Evolutionary conservation across 306 rosid genomes (phyloP).

Genomic region (Corylus heterophylla): DNA sequence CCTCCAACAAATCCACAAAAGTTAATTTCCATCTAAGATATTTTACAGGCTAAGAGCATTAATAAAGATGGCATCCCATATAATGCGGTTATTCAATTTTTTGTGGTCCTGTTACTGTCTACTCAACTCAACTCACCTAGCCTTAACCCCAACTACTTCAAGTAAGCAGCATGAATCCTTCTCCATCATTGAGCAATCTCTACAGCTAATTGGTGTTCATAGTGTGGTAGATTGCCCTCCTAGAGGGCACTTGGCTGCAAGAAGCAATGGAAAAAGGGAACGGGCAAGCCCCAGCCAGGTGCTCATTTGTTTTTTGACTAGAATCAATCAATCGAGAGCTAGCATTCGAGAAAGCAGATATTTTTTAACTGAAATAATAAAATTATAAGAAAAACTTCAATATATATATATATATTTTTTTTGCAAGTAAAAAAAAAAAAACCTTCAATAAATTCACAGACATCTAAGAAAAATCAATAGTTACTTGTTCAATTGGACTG

Average conservation of each 20-base stretch:
- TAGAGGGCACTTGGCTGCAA: no score
- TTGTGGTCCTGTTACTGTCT: neutral
- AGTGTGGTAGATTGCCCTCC: neutral
- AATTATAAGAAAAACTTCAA: neutral
- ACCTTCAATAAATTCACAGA: neutral
- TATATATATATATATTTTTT: no score
- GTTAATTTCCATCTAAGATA: neutral
- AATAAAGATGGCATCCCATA: neutral
- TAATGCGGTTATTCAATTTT: neutral
- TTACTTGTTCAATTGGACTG: neutral
- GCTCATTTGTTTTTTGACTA: no score
- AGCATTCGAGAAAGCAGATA: neutral
- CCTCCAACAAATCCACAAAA: conserved; percentile 13
- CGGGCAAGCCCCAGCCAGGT: no score
- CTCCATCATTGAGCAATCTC: neutral
- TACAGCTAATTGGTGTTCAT: neutral
- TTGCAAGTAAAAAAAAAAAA: no score
- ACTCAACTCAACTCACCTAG: neutral
- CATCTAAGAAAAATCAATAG: neutral
- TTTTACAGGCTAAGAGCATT: neutral
- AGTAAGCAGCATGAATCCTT: neutral
- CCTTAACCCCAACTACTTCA: neutral
- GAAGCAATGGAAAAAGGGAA: no score
- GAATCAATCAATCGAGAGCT: no score
- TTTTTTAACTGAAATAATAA: neutral